phyloP scores from a whole-genome alignment of 1,284 basidiomycete genomes.

The Cryptococcus sp. region DNA sequence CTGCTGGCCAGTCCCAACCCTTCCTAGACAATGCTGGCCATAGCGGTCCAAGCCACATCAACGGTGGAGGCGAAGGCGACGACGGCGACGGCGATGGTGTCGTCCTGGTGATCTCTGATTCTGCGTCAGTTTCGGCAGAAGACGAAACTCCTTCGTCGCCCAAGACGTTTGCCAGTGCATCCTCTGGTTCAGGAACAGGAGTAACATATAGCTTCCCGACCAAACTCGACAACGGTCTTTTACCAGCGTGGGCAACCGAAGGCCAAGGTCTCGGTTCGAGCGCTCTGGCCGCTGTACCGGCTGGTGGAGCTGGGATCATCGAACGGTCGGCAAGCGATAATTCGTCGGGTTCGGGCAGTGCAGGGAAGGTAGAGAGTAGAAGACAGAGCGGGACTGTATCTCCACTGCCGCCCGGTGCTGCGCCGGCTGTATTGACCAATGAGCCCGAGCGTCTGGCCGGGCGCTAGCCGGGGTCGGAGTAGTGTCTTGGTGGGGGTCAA shows the following conservation, averaged over 20 bases:
- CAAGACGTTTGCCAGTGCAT: constrained; percentile 10
- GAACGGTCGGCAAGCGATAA: constrained; percentile 1
- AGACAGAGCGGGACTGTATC: constrained; percentile 5
- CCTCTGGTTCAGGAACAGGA: constrained; percentile 13
- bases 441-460: constrained; percentile 25
- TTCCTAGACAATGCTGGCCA: neutral
- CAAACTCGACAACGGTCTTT: constrained; percentile 2
- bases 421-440: constrained; percentile 22
- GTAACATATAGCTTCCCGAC: constrained; percentile 35
- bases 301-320: neutral
- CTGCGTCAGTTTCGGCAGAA: constrained; percentile 6
- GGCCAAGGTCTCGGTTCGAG: constrained; percentile 19
- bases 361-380: neutral
- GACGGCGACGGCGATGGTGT: constrained; percentile 7
- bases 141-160: constrained; percentile 3
- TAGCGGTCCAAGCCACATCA: neutral
- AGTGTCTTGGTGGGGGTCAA: too few relatives aligned
- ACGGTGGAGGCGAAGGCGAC: neutral
- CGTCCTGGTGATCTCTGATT: neutral
- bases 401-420: constrained; percentile 38
- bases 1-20: neutral
- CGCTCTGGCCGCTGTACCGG: neutral
- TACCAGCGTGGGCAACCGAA: constrained; percentile 29
- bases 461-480: neutral
- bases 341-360: neutral